Evolutionary conservation across 2,329 filamentous ascomycete genomes (phyloP), one percentile per base, ranked within the genome.

Genomic region (Davidsoniella eucalypti): DNA sequence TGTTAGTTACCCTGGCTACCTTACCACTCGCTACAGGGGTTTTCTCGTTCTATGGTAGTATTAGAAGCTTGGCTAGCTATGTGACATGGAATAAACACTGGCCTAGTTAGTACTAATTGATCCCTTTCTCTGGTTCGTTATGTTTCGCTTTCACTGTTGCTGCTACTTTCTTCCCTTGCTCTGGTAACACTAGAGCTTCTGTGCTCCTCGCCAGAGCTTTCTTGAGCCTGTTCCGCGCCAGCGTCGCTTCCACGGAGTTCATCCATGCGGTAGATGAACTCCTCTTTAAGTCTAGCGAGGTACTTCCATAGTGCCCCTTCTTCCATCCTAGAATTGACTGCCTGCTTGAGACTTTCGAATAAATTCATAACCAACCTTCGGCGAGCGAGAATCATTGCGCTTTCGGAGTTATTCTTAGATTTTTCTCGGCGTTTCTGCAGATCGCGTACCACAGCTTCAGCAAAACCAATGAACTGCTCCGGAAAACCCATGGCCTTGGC

Each of bases 401-500:
- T 71, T 49, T 75, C 69, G 0, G 78, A 79, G 2, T 66, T 70
- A 55, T 73, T 73, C 57, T 76, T 78, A 55, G 70, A 78, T 23
- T 69, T 69, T 51, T 78, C 72, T 17, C 71, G 69, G 18, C 73
- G 72, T 8, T 67, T 64, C 39, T 78, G 71, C 5, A 95, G 65
- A 18, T 72, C 72, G 2, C 69, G 67, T 0, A 84, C 78, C 4
- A 92, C 78, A 0, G 66, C 59, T 54, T 82, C 77, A 0, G 88
- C 90, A 29, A 74, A 70, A 5, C 80, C 66, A 2, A 94, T 67
- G 2, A 94, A 76, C 1, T 65, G 64, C 0, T 71, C 61, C 0
- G 90, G 87, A 5, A 94, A 72, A 0, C 83, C 80, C 21, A 92
- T 71, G 0, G 87, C 74, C 29, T 77, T 76, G 0, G 90, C 87